Percentiles rank a stretch among this genome's conserved stretches.
Evolutionary conservation across 371 early-diverging fungal species (phyloP).

Genomic region (Lichtheimia ornata): DNA sequence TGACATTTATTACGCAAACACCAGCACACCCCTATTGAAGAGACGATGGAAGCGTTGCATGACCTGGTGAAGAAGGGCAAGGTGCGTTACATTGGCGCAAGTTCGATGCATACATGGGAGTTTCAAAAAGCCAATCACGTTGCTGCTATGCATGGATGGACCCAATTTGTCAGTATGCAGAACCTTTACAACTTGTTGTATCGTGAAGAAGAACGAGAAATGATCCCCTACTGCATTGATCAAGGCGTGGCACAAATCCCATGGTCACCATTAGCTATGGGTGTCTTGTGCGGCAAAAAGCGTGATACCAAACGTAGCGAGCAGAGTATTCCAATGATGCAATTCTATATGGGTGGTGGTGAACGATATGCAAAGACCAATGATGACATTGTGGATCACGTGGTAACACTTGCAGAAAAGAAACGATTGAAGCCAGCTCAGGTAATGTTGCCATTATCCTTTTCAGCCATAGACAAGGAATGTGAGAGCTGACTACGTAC

Average conservation of each 20-base stretch:
- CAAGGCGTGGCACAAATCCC: conserved; percentile 45
- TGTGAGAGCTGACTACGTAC: not conserved
- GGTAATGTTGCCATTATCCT: conserved; percentile 16
- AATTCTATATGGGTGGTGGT: not conserved
- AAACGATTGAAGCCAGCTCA: conserved; percentile 31
- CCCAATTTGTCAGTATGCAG: conserved; percentile 54
- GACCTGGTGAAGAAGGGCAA: conserved; percentile 55
- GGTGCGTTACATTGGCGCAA: conserved; percentile 46
- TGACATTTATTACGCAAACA: not conserved
- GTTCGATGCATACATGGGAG: conserved; percentile 35
- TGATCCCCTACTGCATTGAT: conserved; percentile 51
- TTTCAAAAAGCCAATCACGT: conserved; percentile 41
- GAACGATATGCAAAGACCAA: conserved; percentile 5
- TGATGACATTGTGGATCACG: conserved; percentile 33
- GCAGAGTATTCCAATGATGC: not conserved
- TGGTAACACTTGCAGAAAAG: conserved; percentile 43
- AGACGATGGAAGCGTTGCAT: conserved; percentile 60
- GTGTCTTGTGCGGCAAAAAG: conserved; percentile 23
- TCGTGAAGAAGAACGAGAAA: conserved; percentile 66
- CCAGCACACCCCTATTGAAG: conserved; percentile 40
- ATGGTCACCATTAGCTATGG: not conserved
- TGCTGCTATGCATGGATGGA: conserved; percentile 53
- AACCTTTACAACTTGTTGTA: conserved; percentile 55
- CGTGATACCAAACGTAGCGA: conserved; percentile 17
- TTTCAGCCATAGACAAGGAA: not conserved